These are phyloP conservation scores for Rhynchosporium graminicola DNA, from an alignment of 2,329 filamentous ascomycete genomes.

Conservation along the genomic window DNA sequence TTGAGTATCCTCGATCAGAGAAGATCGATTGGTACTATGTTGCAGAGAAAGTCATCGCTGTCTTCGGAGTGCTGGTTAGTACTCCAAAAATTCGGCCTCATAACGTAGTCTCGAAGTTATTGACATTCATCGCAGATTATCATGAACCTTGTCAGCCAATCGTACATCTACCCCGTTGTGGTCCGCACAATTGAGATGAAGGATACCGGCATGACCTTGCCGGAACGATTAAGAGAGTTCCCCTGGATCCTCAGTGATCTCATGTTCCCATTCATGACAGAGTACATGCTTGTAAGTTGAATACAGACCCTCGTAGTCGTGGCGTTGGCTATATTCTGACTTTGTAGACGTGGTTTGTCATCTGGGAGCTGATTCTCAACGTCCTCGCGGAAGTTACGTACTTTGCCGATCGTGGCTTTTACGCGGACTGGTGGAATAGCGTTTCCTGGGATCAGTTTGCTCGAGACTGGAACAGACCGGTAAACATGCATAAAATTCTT, in stretches of 20 bases:
- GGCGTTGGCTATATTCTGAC: background rate
- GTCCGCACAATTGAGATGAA: constrained; percentile 67
- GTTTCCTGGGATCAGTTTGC: constrained; percentile 75
- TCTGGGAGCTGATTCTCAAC: constrained; percentile 77
- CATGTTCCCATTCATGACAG: constrained; percentile 76
- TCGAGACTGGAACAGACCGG: constrained; percentile 76
- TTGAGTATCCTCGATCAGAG: constrained; percentile 73
- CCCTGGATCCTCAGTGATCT: constrained; percentile 76
- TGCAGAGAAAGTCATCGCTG: constrained; percentile 68
- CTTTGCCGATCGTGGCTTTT: constrained; percentile 77
- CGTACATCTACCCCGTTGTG: constrained; percentile 76
- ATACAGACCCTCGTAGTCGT: background rate
- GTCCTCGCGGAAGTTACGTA: constrained; percentile 73
- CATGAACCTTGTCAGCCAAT: constrained; percentile 77
- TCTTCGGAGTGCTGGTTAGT: constrained; percentile 64
- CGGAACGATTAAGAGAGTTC: constrained; percentile 64
- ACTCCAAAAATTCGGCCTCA: background rate
- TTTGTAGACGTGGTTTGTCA: constrained; percentile 69
- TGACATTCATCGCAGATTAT: constrained; percentile 46
- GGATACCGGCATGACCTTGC: constrained; percentile 61
- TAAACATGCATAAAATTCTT: background rate
- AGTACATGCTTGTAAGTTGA: constrained; percentile 56
- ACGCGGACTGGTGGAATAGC: constrained; percentile 52
- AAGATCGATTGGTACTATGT: constrained; percentile 74
- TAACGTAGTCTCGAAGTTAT: background rate